A percentile compares a stretch with the other conserved stretches of the same genome.
phyloP scores from a whole-genome alignment of 768 basidiomycete species.

The Serpula lacrymans region DNA sequence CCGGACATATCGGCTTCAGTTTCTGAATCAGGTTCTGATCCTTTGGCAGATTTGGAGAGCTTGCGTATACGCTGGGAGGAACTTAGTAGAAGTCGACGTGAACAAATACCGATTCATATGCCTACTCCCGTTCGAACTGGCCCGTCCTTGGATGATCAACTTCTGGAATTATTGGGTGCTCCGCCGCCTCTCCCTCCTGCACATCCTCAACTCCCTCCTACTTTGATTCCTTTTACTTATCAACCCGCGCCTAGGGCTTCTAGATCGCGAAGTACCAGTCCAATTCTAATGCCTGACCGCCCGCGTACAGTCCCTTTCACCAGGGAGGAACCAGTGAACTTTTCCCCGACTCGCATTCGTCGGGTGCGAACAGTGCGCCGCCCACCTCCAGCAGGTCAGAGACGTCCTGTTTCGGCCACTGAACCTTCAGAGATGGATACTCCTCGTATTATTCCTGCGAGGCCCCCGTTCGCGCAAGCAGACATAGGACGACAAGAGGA shows the following conservation, averaged over 20 bases:
- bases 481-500: slow-evolving; percentile 13
- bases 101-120: slow-evolving; percentile 37
- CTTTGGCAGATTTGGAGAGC: slow-evolving; percentile 22
- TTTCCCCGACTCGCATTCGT: slow-evolving; percentile 8
- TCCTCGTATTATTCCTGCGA: slow-evolving; percentile 10
- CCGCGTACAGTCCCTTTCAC: slow-evolving; percentile 29
- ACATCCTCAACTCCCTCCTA: slow-evolving; percentile 46
- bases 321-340: slow-evolving; percentile 14
- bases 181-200: slow-evolving; percentile 36
- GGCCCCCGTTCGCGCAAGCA: slow-evolving; percentile 3
- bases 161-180: slow-evolving; percentile 58
- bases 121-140: slow-evolving; percentile 41
- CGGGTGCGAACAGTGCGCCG: slow-evolving; percentile 9
- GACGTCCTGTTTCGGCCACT: not conserved
- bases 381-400: too few relatives aligned
- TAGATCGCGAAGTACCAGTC: slow-evolving; percentile 41
- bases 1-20: slow-evolving; percentile 27
- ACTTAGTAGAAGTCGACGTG: slow-evolving; percentile 22
- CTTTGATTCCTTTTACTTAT: slow-evolving; percentile 52
- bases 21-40: slow-evolving; percentile 27
- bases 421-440: slow-evolving; percentile 1
- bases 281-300: slow-evolving; percentile 21
- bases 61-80: slow-evolving; percentile 24
- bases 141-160: slow-evolving; percentile 53
- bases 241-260: slow-evolving; percentile 41